phyloP scores from a whole-genome alignment of 805 yeast species.

The Candida xiaguanensis region DNA sequence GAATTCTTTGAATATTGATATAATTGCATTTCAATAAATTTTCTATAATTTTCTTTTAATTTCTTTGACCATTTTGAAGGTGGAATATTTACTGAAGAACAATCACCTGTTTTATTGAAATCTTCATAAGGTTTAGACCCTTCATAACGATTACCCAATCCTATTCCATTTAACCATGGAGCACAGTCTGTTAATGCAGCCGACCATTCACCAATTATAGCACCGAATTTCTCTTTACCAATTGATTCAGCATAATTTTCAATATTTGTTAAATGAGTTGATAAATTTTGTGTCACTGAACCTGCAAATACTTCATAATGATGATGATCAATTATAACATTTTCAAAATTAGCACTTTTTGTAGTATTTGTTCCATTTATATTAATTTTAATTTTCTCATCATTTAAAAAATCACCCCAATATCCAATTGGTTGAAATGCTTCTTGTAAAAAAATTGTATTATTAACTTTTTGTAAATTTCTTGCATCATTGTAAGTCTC shows the following conservation, averaged over 20 bases:
- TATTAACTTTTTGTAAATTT: constrained; percentile 25
- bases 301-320: constrained; percentile 35
- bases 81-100: constrained; percentile 34
- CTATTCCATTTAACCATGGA: constrained; percentile 65
- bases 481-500: constrained; percentile 31
- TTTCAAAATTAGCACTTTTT: constrained; percentile 23
- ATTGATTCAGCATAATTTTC: constrained; percentile 29
- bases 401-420: constrained; percentile 47
- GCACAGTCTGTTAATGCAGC: constrained; percentile 73
- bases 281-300: constrained; percentile 24
- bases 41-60: constrained; percentile 44
- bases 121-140: constrained; percentile 34
- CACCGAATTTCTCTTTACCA: constrained; percentile 38
- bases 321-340: constrained; percentile 39
- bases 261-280: constrained; percentile 29
- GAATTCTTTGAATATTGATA: constrained; percentile 44
- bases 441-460: constrained; percentile 58
- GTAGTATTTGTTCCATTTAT: constrained; percentile 7
- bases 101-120: constrained; percentile 34
- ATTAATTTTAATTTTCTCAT: constrained; percentile 10
- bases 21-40: constrained; percentile 58
- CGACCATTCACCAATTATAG: constrained; percentile 67
- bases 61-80: constrained; percentile 39
- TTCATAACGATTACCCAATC: constrained; percentile 61
- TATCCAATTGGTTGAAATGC: constrained; percentile 55